Conservation (phyloP, 176 grass and related monocot genomes). For the Melocanna baccifera region DNA sequence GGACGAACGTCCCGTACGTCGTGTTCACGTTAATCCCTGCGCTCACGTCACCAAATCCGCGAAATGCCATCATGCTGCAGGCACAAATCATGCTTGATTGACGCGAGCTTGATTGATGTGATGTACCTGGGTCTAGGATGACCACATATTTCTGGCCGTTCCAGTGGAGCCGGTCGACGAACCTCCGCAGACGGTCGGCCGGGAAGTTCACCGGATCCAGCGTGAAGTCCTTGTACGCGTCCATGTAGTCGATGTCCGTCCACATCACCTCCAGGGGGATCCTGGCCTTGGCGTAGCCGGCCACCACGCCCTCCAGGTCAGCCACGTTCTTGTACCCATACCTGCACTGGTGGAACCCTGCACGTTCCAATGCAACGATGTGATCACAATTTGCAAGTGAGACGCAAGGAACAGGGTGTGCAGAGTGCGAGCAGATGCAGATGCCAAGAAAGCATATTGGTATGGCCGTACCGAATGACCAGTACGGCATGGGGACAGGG, state of each 20-base stretch:
- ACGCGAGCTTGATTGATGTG: neutral
- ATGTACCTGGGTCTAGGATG: constrained; percentile 74
- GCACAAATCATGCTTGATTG: neutral
- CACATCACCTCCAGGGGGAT: constrained; percentile 95
- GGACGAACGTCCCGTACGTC: constrained; percentile 52
- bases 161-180: constrained; percentile 63
- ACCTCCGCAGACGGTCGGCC: constrained; percentile 37
- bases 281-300: constrained; percentile 64
- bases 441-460: neutral
- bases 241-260: constrained; percentile 97
- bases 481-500: constrained; percentile 73
- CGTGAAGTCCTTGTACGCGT: constrained; percentile 82
- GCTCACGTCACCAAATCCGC: neutral
- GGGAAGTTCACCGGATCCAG: constrained; percentile 73
- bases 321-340: constrained; percentile 69
- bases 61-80: neutral
- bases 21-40: constrained; percentile 61
- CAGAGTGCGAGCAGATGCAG: neutral
- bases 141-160: constrained; percentile 83
- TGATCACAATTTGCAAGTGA: neutral
- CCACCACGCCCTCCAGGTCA: constrained; percentile 66
- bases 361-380: neutral
- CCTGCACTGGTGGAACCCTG: constrained; percentile 85
- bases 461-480: constrained; percentile 64
- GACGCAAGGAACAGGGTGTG: neutral